Base-by-base conservation (phyloP, 345 rosid genomes). In the Firmiana major region DNA sequence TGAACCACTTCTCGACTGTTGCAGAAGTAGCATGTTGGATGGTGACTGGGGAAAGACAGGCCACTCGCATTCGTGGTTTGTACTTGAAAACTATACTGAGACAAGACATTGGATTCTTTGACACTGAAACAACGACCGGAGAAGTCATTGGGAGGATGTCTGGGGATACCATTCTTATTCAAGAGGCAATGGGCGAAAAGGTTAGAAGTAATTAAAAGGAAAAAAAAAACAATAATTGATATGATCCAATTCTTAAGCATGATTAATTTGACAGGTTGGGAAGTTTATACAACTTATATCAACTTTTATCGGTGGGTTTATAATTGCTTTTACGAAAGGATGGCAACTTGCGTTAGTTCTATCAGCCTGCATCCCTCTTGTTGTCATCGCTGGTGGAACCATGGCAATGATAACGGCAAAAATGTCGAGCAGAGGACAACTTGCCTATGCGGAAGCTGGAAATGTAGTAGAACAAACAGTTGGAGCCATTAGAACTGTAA, bases 181-280 rank as follows among this genome's bases (percentile, higher is more conserved):
- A 94, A 85, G 97, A 94, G 1, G 98, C 98, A 31, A 88, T 94
- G 90, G 97, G 98, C 26, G 98, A 92, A 76, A 94, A 92, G 94
- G 97, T 31, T 31, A n/a, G n/a, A n/a, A n/a, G 34, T 31, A 31
- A 31, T 31, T 31, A n/a, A n/a, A n/a, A n/a, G 34, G 3, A 31
- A 31, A 31, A 31, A 31, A 31, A 31, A 31, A 31, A 31, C 1
- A 31, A 31, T 3, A 31, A 31, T 2, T 31, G 34, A 2, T 1
- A 31, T 31, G 34, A 31, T 1, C 34, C 34, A 31, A 31, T 2
- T 31, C 34, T 31, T 31, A 31, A 31, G 34, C 34, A 31, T 31
- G 34, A 31, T 31, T 31, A 3, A 31, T 31, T 73, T 69, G 22
- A 48, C 75, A 93, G 95, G 97, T 90, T 65, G 98, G 95, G 65